These are phyloP conservation scores for Pythium sukuiense DNA, from an alignment of 352 stramenopile genomes.

Conservation along the genomic window DNA sequence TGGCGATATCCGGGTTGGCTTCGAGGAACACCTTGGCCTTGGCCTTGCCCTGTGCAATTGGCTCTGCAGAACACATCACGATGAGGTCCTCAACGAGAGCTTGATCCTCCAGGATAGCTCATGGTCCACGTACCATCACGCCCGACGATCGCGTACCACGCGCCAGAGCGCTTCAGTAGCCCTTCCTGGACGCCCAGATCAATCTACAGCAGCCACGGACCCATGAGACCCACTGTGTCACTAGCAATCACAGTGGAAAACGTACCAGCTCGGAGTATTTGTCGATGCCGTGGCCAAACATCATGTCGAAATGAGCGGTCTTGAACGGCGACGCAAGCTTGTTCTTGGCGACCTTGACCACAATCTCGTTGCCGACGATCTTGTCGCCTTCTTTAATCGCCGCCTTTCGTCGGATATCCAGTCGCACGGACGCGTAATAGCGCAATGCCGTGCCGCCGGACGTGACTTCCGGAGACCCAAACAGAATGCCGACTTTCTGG, in stretches of 20 bases:
- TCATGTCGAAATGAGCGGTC: constrained; percentile 95
- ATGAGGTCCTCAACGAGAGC: neutral
- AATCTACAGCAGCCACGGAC: constrained; percentile 27
- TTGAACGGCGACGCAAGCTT: constrained; percentile 98
- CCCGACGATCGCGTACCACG: constrained; percentile 73
- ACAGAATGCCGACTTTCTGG: constrained; percentile 97
- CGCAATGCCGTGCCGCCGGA: constrained; percentile 87
- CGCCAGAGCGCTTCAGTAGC: constrained; percentile 74
- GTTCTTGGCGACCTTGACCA: constrained; percentile 99
- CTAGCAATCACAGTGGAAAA: neutral
- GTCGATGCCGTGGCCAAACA: constrained; percentile 97
- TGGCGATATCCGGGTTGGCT: constrained; percentile 69
- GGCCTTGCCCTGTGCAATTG: constrained; percentile 79
- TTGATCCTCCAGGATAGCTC: neutral
- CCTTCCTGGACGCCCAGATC: constrained; percentile 76
- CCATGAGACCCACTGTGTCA: neutral
- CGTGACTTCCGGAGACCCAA: constrained; percentile 97
- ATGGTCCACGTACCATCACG: constrained; percentile 46
- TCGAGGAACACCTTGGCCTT: constrained; percentile 85
- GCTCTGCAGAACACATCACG: constrained; percentile 41
- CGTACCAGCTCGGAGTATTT: constrained; percentile 76
- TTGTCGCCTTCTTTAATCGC: constrained; percentile 89
- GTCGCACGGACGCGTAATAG: constrained; percentile 90
- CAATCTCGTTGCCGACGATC: constrained; percentile 95
- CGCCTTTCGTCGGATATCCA: constrained; percentile 95